Evolutionary conservation across 2,329 filamentous ascomycete genomes (phyloP), one percentile per base, ranked within the genome.

Genomic region (Leptodontidium sp.): DNA sequence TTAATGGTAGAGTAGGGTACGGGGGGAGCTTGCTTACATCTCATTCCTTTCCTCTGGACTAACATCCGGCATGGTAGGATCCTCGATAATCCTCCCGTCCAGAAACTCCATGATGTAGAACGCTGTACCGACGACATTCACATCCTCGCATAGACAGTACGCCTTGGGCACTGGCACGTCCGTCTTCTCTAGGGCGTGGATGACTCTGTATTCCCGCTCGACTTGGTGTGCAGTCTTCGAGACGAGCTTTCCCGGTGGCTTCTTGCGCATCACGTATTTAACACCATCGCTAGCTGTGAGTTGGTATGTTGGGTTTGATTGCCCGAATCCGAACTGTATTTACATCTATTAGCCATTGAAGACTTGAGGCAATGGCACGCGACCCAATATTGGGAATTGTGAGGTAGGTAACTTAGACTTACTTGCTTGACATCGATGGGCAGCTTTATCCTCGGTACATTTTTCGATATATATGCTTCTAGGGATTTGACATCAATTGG

Each of bases 21-120:
- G n/a, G n/a, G 35, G 35, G 11, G 11, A 24, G 8, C 35, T 49
- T 43, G 17, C 83, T 67, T 79, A 90, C 89, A 98, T 91, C 76
- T 88, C 87, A 40, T 83, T 88, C 69, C 95, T 87, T 74, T 97
- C 91, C 50, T 84, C 84, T 0, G 91, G 81, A 32, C 85, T 85
- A 14, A 93, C 88, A 14, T 84, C 91, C 1, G 93, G 94, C 78
- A 98, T 90, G 40, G 90, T 84, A 53, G 94, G 91, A 80, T 98
- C 93, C 77, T 95, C 93, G 77, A 98, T 93, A 81, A 98, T 97
- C 77, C 96, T 90, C 24, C 96, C 96, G 77, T 97, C 92, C 70
- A 98, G 85, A 79, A 96, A 98, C 79, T 93, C 90, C 96, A 99
- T 98, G 77, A 98, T 90, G 82, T 99, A 98, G 81, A 98, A 99